Conservation (phyloP, 441 rosid genomes). For the Brassica hybrid region DNA sequence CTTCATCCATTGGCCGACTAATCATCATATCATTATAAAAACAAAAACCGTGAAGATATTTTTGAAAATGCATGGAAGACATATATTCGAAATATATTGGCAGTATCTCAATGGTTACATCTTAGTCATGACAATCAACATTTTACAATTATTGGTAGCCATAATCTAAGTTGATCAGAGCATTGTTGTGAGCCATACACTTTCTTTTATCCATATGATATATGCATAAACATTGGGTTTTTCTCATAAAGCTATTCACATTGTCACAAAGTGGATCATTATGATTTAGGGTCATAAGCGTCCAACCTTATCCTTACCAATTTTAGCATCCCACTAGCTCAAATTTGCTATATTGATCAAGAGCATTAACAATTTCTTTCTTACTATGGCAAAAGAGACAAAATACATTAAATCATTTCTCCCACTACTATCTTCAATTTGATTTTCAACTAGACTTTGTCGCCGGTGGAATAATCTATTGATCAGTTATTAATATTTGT, state of each 20-base stretch:
- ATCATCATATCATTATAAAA: background rate
- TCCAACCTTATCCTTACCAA: slow-evolving; percentile 39
- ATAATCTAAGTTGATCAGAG: no score
- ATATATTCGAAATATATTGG: background rate
- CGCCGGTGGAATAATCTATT: slow-evolving; percentile 19
- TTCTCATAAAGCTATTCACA: background rate
- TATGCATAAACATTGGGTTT: slow-evolving; percentile 13
- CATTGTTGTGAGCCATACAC: slow-evolving; percentile 6
- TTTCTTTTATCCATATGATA: background rate
- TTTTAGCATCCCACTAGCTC: slow-evolving; percentile 34
- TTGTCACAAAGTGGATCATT: slow-evolving; percentile 22
- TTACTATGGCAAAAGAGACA: slow-evolving; percentile 15
- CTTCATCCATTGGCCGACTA: slow-evolving; percentile 27
- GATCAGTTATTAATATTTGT: slow-evolving; percentile 10
- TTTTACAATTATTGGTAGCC: background rate
- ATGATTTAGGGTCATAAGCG: slow-evolving; percentile 12
- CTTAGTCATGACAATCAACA: background rate
- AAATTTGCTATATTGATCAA: slow-evolving; percentile 23
- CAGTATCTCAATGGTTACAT: background rate
- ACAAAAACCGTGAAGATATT: slow-evolving; percentile 5
- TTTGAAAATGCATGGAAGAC: background rate
- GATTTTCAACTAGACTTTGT: slow-evolving; percentile 12
- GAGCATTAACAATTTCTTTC: background rate
- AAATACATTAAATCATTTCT: no score
- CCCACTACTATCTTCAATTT: slow-evolving; percentile 3